Evolutionary conservation across 1,284 basidiomycete species (phyloP), one percentile per base, ranked within the genome.

Genomic region (Tylopilus orsonianus): DNA sequence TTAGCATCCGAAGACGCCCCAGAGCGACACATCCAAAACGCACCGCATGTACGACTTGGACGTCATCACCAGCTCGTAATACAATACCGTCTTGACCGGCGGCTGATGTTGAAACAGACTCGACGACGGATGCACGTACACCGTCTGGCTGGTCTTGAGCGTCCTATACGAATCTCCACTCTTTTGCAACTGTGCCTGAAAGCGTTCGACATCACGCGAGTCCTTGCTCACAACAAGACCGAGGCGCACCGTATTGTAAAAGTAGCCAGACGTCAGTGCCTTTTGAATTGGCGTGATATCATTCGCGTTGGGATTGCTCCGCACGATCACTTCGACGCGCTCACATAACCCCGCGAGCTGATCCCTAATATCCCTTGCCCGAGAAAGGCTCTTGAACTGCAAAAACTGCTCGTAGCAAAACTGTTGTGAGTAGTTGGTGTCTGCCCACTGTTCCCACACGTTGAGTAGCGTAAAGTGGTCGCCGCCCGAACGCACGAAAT

Each of bases 391-490:
- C 78, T 99, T 99, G 78, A 92, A 95, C 71, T 99, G 97, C 44
- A 99, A 73, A 71, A 96, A 99, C 64, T 99, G 94, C 65, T 97
- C 94, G 65, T 94, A 93, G 62, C 92, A 95, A 69, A 92, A 92
- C 63, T 93, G 91, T 61, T 94, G 91, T 22, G 90, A 93, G 68
- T 95, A 99, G 62, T 92, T 93, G 32, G 92, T 92, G 60, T 99
- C 95, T 22, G 92, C 92, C 95, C 96, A 99, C 66, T 98, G 94
- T 65, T 97, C 92, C 89, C 93, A 99, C 7, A 98, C 93, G 65
- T 97, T 97, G 35, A 98, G 78, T 46, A 98, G 72, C 3, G 95
- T 98, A 65, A 99, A 97, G 71, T 98, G 96, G 63, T 99, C 97
- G 14, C 97, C 96, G n/a, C 94, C 97, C 0, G 89, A 75, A 39